phyloP scores from a whole-genome alignment of 768 basidiomycete genomes.

The Lentinula detonsa region DNA sequence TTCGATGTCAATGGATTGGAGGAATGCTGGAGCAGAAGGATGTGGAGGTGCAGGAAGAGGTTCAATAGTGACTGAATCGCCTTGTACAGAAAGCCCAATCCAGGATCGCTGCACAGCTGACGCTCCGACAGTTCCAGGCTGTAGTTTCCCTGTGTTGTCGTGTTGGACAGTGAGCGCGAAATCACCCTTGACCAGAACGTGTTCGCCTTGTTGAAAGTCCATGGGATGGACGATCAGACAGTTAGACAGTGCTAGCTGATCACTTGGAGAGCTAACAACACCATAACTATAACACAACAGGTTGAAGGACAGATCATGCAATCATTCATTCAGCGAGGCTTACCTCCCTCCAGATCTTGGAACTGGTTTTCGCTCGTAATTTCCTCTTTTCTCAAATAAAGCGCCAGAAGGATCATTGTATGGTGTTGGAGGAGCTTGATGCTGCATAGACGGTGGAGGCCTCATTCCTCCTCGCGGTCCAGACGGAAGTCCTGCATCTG shows the following conservation, averaged over 20 bases:
- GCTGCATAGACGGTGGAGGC: constrained; percentile 34
- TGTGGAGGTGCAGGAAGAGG: constrained; percentile 49
- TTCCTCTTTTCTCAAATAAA: constrained; percentile 45
- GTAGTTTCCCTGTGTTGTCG: constrained; percentile 69
- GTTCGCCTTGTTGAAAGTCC: constrained; percentile 70
- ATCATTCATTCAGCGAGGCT: constrained; percentile 3
- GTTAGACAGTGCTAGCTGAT: constrained; percentile 71
- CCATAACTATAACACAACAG: constrained; percentile 31
- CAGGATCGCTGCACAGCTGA: constrained; percentile 80
- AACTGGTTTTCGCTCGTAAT: constrained; percentile 33
- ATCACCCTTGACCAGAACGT: constrained; percentile 68
- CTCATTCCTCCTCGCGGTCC: constrained; percentile 29
- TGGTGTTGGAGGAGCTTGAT: constrained; percentile 26
- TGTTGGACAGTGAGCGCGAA: constrained; percentile 75
- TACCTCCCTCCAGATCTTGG: constrained; percentile 26
- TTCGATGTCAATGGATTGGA: constrained; percentile 79
- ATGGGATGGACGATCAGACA: constrained; percentile 72
- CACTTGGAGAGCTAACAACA: constrained; percentile 58
- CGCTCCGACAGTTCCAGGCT: constrained; percentile 67
- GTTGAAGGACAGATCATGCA: background rate
- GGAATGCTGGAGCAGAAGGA: constrained; percentile 48
- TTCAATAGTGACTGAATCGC: constrained; percentile 72
- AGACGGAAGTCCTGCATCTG: constrained; percentile 23
- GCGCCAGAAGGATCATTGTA: constrained; percentile 50
- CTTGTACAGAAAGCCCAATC: constrained; percentile 76